Evolutionary conservation across 768 basidiomycete genomes (phyloP).

Genomic region (Tulasnella sp.): DNA sequence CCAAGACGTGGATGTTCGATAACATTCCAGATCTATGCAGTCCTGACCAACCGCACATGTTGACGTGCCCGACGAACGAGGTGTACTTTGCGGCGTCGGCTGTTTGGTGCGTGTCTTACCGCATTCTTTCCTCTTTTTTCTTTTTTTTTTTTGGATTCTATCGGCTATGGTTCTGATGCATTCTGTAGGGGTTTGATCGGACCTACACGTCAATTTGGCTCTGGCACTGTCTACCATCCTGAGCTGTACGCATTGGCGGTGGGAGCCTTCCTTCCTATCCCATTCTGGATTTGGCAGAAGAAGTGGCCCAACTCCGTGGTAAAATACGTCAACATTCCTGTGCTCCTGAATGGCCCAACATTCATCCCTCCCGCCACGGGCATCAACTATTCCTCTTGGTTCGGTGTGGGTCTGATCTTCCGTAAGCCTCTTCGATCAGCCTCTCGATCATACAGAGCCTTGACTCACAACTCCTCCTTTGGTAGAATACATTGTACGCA

Average conservation of each 20-base stretch:
- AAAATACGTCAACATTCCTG: slow-evolving; percentile 31
- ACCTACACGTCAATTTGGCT: slow-evolving; percentile 33
- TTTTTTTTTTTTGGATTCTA: neutral
- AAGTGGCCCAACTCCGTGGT: slow-evolving; percentile 28
- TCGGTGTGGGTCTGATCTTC: slow-evolving; percentile 36
- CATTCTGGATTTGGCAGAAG: slow-evolving; percentile 30
- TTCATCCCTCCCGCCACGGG: slow-evolving; percentile 36
- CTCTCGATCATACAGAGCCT: neutral
- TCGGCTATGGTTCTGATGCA: no score
- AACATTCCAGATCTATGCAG: slow-evolving; percentile 32
- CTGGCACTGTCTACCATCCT: slow-evolving; percentile 29
- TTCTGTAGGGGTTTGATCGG: slow-evolving; percentile 34
- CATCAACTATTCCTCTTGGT: slow-evolving; percentile 36
- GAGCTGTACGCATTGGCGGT: slow-evolving; percentile 30
- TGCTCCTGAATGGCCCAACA: slow-evolving; percentile 32
- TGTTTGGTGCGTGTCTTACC: slow-evolving; percentile 29
- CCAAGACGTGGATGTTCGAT: slow-evolving; percentile 30
- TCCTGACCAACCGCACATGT: slow-evolving; percentile 23
- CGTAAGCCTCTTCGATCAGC: slow-evolving; percentile 25
- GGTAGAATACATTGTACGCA: slow-evolving; percentile 33
- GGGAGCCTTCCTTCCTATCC: slow-evolving; percentile 33
- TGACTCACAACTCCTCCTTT: neutral
- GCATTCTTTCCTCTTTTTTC: neutral
- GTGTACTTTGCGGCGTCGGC: slow-evolving; percentile 33
- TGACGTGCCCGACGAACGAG: slow-evolving; percentile 32